Base-by-base conservation (phyloP, 2,329 filamentous ascomycete species). In the Moelleriella libera region DNA sequence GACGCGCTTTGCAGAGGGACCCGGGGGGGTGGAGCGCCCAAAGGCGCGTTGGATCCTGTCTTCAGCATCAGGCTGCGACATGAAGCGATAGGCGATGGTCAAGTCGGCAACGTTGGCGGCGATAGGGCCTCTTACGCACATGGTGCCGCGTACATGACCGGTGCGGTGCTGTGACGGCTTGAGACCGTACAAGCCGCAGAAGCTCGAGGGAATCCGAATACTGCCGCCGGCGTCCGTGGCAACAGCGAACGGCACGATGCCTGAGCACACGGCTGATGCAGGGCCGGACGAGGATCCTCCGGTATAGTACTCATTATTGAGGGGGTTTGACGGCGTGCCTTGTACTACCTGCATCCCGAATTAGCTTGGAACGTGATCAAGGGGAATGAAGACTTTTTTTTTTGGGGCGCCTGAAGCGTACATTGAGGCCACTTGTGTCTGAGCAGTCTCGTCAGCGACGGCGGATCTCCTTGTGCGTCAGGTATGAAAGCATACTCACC, bases 391-490 rank as follows among this genome's bases (percentile, higher is more conserved):
- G 34, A 37, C 8, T 2, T 4, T 37, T 37, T 37, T 37, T 8
- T 37, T 5, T 37, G 34, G 34, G 12, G 8, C 12, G 34, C 8
- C 10, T 5, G 8, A 7, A 30, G 54, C 67, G 55, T 53, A 72
- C 69, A 58, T 94, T 94, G 61, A 88, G 88, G 53, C 88, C 88
- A n/a, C 76, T 88, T 0, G 84, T 87, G 57, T 92, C 84, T 70
- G 5, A 4, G 21, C 8, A 40, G 2, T 30, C 8, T 11, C 12
- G 46, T 50, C 34, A 46, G 44, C 30, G 30, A 39, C 30, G 30
- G 28, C 5, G 8, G 11, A 6, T 8, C 21, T 39, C 11, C 14
- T 21, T 30, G 30, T 1, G 39, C 14, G 2, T 28, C 42, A 28
- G 7, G 21, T n/a, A 32, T 2, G 10, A 21, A 21, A 30, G 12